These are phyloP conservation scores for Xylariales sp. DNA, from an alignment of 2,329 filamentous ascomycete genomes.

Conservation along the genomic window DNA sequence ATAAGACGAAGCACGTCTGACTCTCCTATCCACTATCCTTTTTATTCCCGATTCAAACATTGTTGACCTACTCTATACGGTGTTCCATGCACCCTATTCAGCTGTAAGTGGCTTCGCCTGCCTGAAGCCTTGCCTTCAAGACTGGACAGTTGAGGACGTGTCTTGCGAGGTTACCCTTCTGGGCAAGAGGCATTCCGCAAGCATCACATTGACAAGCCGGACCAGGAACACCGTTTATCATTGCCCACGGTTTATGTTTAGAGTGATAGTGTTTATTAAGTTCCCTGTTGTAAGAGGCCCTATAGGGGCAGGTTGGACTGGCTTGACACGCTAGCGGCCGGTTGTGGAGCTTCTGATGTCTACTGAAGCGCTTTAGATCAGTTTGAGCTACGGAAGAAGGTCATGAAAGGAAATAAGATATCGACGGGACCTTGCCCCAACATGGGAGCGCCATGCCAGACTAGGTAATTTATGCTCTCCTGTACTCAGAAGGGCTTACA, in stretches of 20 bases:
- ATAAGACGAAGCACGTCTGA: too few species aligned
- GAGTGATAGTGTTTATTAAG: background rate
- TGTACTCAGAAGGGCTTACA: background rate
- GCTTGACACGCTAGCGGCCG: background rate
- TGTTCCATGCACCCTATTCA: background rate
- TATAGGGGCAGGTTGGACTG: background rate
- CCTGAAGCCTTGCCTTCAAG: background rate
- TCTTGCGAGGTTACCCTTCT: background rate
- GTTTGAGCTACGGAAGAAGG: background rate
- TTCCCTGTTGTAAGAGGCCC: background rate
- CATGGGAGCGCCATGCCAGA: background rate
- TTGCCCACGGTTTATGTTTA: background rate
- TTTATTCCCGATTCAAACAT: background rate
- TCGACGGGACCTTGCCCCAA: background rate
- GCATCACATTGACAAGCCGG: background rate
- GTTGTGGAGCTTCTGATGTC: too few species aligned
- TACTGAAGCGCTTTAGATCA: conserved; percentile 1
- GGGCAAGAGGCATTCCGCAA: background rate
- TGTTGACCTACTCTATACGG: background rate
- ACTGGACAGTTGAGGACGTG: background rate
- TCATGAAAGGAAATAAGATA: background rate
- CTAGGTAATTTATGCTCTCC: background rate
- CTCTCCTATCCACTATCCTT: too few species aligned
- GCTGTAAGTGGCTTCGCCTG: background rate
- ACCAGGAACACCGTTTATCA: background rate